Base-by-base conservation (phyloP, 1,139 yeast genomes). In the Geotrichum bryndzae region DNA sequence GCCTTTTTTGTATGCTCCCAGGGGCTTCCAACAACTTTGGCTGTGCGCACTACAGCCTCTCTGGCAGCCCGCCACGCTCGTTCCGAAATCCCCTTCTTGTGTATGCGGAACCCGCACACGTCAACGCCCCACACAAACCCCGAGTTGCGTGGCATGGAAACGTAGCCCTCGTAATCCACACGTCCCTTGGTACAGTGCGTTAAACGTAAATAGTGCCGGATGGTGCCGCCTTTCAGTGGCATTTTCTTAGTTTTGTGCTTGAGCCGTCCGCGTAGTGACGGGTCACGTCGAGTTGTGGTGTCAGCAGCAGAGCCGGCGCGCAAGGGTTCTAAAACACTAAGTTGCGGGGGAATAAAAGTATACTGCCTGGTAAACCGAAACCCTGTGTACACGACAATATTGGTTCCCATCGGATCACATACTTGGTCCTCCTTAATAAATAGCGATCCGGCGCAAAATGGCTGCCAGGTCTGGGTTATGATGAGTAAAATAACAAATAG, bases 141-240 rank as follows among this genome's bases (percentile, higher is more conserved):
- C 0, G 76, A 73, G 63, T 77, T 73, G 18, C 79, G 69, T 33
- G 70, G 68, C 1, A 79, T 73, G 58, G 76, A 67, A 3, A 77
- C 60, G 1, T 74, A 75, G 56, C 81, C 76, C 56, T 79, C 82
- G 70, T 79, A 81, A 59, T 80, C 81, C 2, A 80, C 76, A n/a
- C 71, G 71, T 0, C 92, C 92, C 18, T 76, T 74, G 35, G 78
- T 72, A 70, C 92, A 87, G 66, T 82, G 86, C 0, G 82, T 76
- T 18, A 87, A 68, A 0, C 82, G 73, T 10, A 86, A 71, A 65
- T 79, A 80, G 64, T 80, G 85, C 61, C 79, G 74, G 38, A 82
- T 22, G 25, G 29, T 52, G 13, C 38, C 46, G 13, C 18, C 6
- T n/a, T 38, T 38, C 1, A 38, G n/a, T 1, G 45, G 45, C 18